A percentile compares a stretch with the other conserved stretches of the same genome.
Conservation (phyloP, 495 filamentous ascomycete species). For the Neurospora hispaniola region DNA sequence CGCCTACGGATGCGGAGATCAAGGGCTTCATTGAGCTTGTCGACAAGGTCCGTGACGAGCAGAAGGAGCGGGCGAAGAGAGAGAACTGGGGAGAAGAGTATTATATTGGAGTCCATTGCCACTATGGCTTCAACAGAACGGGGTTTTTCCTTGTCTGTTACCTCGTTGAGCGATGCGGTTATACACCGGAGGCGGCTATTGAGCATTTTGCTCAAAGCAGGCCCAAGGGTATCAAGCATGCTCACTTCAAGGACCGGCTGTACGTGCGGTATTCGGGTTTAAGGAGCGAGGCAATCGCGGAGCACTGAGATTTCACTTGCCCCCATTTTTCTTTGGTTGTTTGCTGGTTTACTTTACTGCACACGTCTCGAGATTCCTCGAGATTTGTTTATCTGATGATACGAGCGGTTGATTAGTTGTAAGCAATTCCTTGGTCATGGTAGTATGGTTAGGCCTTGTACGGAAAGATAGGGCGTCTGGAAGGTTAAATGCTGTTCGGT, state of each 20-base stretch:
- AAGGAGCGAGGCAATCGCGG: conserved; percentile 6
- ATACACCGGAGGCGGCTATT: conserved; percentile 64
- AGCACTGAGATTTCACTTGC: background rate
- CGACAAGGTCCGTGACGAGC: conserved; percentile 52
- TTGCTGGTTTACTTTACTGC: background rate
- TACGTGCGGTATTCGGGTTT: conserved; percentile 58
- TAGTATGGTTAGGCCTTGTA: background rate
- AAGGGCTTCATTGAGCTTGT: conserved; percentile 67
- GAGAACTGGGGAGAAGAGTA: conserved; percentile 30
- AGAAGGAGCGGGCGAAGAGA: conserved; percentile 27
- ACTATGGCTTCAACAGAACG: conserved; percentile 89
- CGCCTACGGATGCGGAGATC: conserved; percentile 67
- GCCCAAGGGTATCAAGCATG: conserved; percentile 79
- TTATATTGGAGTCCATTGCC: conserved; percentile 78
- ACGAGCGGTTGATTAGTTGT: background rate
- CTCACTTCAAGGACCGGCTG: conserved; percentile 77
- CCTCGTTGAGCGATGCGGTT: conserved; percentile 70
- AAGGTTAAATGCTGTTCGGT: background rate
- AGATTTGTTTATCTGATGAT: background rate
- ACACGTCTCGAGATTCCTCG: background rate
- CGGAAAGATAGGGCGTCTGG: background rate
- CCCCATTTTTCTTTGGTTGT: background rate
- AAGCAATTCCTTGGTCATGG: background rate
- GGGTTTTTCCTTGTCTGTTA: conserved; percentile 90
- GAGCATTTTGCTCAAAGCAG: conserved; percentile 63